A percentile compares a stretch with the other conserved stretches of the same genome.
Conservation (phyloP, 1,284 basidiomycete species). For the Fomitopsis pinicola region DNA sequence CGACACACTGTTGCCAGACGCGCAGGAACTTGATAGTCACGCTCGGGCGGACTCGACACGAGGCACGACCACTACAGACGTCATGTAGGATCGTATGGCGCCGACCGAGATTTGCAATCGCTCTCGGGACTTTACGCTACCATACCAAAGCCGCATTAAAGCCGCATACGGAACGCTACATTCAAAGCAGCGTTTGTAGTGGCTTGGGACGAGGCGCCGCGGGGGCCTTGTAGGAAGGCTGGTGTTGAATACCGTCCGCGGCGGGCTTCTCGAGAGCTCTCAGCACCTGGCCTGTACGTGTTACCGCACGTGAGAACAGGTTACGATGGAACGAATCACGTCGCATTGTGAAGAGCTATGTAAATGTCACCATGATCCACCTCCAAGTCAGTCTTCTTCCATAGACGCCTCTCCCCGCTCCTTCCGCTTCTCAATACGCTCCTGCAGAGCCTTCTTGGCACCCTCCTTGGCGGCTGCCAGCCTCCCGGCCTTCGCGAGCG, state of each 20-base stretch:
- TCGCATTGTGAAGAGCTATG: no score
- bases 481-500: slow-evolving; percentile 62
- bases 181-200: not conserved
- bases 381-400: slow-evolving; percentile 42
- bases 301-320: no score
- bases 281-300: not conserved
- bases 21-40: no score
- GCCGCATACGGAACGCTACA: not conserved
- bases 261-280: not conserved
- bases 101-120: not conserved
- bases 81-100: not conserved
- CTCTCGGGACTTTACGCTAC: not conserved
- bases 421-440: slow-evolving; percentile 45
- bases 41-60: no score
- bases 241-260: not conserved
- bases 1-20: no score
- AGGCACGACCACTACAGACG: no score
- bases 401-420: slow-evolving; percentile 45
- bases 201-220: not conserved
- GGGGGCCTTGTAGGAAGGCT: not conserved
- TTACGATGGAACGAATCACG: no score
- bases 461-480: slow-evolving; percentile 44
- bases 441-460: slow-evolving; percentile 47
- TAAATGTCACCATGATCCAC: not conserved
- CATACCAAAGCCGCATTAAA: not conserved